Percentiles rank a stretch among this genome's conserved stretches.
phyloP scores from a whole-genome alignment of 2,329 filamentous ascomycete species.

The Claviceps purpurea region DNA sequence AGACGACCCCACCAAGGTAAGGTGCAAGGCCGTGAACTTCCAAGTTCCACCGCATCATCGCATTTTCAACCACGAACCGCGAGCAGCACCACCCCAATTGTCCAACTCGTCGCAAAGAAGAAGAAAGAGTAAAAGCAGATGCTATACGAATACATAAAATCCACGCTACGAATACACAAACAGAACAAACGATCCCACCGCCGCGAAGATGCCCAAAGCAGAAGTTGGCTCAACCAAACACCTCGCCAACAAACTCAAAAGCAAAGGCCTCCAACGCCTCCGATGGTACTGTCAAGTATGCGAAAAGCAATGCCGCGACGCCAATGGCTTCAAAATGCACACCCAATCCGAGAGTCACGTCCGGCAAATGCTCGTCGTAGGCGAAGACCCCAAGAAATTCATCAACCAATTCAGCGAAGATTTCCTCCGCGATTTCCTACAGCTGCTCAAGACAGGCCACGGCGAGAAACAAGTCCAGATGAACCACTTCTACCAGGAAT shows the following conservation, averaged over 20 bases:
- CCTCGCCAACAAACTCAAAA: slow-evolving; percentile 82
- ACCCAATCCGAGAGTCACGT: slow-evolving; percentile 75
- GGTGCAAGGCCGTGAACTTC: no score
- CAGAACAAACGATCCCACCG: background rate
- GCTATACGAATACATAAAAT: background rate
- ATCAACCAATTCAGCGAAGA: slow-evolving; percentile 73
- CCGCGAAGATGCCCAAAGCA: slow-evolving; percentile 66
- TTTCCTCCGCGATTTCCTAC: slow-evolving; percentile 69
- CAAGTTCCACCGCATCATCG: background rate
- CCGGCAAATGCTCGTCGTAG: slow-evolving; percentile 75
- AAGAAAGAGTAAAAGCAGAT: background rate
- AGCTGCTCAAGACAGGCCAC: slow-evolving; percentile 67
- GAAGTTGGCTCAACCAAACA: slow-evolving; percentile 88
- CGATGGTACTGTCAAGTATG: slow-evolving; percentile 88
- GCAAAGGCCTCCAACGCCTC: slow-evolving; percentile 62
- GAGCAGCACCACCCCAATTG: background rate
- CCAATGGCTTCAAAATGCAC: slow-evolving; percentile 88
- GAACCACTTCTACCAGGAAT: slow-evolving; percentile 92
- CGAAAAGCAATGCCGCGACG: slow-evolving; percentile 52
- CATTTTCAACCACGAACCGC: background rate
- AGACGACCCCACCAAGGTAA: no score
- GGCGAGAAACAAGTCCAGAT: slow-evolving; percentile 81
- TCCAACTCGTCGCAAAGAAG: background rate
- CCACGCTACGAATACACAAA: background rate
- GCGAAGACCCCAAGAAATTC: slow-evolving; percentile 72